These are phyloP conservation scores for Metschnikowia aberdeeniae DNA, from an alignment of 805 yeast genomes.

Conservation along the genomic window DNA sequence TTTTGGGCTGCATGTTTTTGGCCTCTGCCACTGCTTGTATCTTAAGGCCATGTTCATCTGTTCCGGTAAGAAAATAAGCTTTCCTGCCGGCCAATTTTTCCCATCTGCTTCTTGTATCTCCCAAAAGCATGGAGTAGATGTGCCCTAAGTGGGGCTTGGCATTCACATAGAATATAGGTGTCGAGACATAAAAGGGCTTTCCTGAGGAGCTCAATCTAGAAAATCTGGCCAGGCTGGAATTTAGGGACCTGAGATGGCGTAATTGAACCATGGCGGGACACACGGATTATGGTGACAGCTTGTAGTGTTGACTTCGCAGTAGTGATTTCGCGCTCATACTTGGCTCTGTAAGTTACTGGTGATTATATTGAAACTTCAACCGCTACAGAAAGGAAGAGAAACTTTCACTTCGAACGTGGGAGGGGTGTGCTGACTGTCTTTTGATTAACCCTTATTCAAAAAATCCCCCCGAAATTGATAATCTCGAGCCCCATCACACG, in stretches of 20 bases:
- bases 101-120: conserved; percentile 82
- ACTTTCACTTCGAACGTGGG: no score
- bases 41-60: conserved; percentile 95
- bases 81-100: conserved; percentile 33
- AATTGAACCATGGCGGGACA: neutral
- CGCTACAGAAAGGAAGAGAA: no score
- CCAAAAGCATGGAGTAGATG: conserved; percentile 77
- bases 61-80: conserved; percentile 76
- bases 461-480: no score
- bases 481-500: no score
- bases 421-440: no score
- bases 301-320: no score
- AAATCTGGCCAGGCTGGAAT: no score
- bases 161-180: conserved; percentile 95
- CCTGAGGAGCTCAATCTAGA: neutral
- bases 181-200: conserved; percentile 55
- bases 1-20: conserved; percentile 46
- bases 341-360: no score
- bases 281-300: neutral
- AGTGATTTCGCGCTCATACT: no score
- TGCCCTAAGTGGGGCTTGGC: conserved; percentile 95
- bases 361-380: no score
- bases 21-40: conserved; percentile 80
- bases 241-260: no score
- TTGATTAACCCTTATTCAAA: no score